Base-by-base conservation (phyloP, 345 rosid genomes). In the Noccaea caerulescens region DNA sequence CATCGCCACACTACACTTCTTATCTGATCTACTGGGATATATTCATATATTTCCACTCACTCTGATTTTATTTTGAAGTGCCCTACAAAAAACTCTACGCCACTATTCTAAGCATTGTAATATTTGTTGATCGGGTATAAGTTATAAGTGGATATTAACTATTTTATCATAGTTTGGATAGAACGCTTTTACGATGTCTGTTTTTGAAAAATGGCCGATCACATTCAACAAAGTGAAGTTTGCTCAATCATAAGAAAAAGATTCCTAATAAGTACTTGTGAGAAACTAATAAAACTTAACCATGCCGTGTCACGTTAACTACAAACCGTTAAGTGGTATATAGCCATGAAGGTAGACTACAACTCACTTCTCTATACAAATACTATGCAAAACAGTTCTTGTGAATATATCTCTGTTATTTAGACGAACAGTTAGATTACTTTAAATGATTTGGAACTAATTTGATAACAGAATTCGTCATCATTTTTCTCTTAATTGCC, bases 291-390 rank as follows among this genome's bases (percentile, higher is more conserved):
- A 54, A 16, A 32, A 33, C 34, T 32, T 53, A 14, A 53, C 58
- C 58, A 30, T 53, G 58, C 10, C 10, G 58, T 53, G 30, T 54
- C 39, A 8, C 39, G 32, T 53, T 30, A 53, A 53, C 10, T 53
- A 3, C 23, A 53, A 53, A 6, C 30, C 18, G 18, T 30, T 30
- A 27, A 12, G 57, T 16, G 30, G 32, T 23, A 50, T 49, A 51
- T 30, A 12, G 32, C n/a, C 58, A 10, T 53, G 5, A 30, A 53
- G 12, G 12, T 32, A 53, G 18, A 12, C 58, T 34, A 30, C 39
- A n/a, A 7, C n/a, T 32, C 20, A 32, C 4, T 32, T 54, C 38
- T 53, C 58, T 7, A 2, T 12, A 54, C 58, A 32, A 54, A 8
- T n/a, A n/a, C 6, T 27, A 52, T 11, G 16, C 12, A 30, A 8